Conservation (phyloP, 2,329 filamentous ascomycete genomes). For the Gaeumannomyces sp. region DNA sequence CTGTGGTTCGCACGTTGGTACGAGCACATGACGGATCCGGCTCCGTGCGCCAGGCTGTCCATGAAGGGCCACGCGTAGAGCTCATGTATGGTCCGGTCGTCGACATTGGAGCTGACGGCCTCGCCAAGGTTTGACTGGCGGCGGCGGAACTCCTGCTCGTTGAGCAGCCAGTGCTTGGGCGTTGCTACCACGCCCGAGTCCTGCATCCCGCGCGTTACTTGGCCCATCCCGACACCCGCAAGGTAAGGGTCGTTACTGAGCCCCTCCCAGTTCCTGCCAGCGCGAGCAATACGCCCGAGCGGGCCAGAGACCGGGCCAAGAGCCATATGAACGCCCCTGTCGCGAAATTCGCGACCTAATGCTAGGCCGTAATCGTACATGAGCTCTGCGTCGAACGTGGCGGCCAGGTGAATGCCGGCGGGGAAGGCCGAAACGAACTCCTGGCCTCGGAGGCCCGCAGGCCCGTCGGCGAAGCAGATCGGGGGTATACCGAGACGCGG, state of each 20-base stretch:
- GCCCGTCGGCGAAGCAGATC: conserved; percentile 40
- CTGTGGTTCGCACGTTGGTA: conserved; percentile 68
- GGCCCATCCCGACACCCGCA: conserved; percentile 23
- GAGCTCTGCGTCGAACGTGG: conserved; percentile 63
- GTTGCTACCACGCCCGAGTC: conserved; percentile 65
- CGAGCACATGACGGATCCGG: conserved; percentile 57
- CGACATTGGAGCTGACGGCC: conserved; percentile 54
- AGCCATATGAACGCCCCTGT: conserved; percentile 64
- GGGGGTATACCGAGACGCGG: conserved; percentile 34
- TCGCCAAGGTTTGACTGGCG: conserved; percentile 34
- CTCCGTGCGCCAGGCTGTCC: conserved; percentile 52
- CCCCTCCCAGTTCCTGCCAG: conserved; percentile 56
- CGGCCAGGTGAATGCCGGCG: conserved; percentile 61
- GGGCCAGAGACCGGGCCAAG: conserved; percentile 54
- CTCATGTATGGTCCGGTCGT: conserved; percentile 60
- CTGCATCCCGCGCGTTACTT: conserved; percentile 24
- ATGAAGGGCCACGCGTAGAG: conserved; percentile 62
- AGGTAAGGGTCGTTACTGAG: conserved; percentile 29
- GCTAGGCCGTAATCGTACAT: conserved; percentile 60
- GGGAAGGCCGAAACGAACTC: conserved; percentile 45
- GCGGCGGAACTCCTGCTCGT: conserved; percentile 53
- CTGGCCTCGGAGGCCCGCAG: conserved; percentile 26
- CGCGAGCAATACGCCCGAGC: conserved; percentile 55
- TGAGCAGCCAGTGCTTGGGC: conserved; percentile 57
- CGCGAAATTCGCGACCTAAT: conserved; percentile 62